Conservation (phyloP, 2,329 filamentous ascomycete species). For the Chaetoscypha palmicola region DNA sequence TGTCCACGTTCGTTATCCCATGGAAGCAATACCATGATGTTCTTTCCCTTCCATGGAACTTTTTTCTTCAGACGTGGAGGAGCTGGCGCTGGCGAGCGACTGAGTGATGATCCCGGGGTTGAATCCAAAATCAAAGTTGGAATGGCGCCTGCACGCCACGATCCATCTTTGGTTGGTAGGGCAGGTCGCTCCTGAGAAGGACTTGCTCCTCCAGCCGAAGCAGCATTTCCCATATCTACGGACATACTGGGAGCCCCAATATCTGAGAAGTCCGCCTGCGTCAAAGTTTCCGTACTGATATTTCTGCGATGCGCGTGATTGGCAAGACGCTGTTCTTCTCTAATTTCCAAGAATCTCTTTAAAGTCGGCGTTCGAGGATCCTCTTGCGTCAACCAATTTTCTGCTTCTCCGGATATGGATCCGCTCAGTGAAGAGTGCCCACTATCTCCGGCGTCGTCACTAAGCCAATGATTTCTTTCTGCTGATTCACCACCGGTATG, state of each 20-base stretch:
- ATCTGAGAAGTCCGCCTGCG: slow-evolving; percentile 26
- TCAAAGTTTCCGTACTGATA: slow-evolving; percentile 30
- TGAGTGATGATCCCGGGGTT: slow-evolving; percentile 10
- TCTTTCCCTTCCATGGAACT: slow-evolving; percentile 68
- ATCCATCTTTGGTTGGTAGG: slow-evolving; percentile 26
- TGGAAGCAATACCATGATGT: slow-evolving; percentile 64
- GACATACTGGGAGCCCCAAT: slow-evolving; percentile 21
- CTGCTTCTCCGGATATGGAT: slow-evolving; percentile 47
- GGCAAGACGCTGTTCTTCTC: slow-evolving; percentile 15
- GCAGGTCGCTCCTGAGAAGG: slow-evolving; percentile 34
- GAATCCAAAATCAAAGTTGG: slow-evolving; percentile 5
- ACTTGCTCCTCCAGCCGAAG: slow-evolving; percentile 12
- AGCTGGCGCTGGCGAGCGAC: slow-evolving; percentile 30
- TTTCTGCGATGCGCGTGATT: slow-evolving; percentile 29
- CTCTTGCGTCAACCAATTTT: slow-evolving; percentile 43
- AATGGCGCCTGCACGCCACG: slow-evolving; percentile 22
- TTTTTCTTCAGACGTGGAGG: slow-evolving; percentile 62
- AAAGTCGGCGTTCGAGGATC: slow-evolving; percentile 29
- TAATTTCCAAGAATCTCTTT: slow-evolving; percentile 23
- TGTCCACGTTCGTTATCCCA: slow-evolving; percentile 59
- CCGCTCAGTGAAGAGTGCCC: slow-evolving; percentile 69
- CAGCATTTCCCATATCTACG: slow-evolving; percentile 16
- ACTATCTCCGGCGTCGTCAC: slow-evolving; percentile 66
- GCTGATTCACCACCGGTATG: slow-evolving; percentile 65
- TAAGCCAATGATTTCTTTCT: slow-evolving; percentile 76